Base-by-base conservation (phyloP, 108 stramenopile species). In the Pseudonitzschia multiseries region DNA sequence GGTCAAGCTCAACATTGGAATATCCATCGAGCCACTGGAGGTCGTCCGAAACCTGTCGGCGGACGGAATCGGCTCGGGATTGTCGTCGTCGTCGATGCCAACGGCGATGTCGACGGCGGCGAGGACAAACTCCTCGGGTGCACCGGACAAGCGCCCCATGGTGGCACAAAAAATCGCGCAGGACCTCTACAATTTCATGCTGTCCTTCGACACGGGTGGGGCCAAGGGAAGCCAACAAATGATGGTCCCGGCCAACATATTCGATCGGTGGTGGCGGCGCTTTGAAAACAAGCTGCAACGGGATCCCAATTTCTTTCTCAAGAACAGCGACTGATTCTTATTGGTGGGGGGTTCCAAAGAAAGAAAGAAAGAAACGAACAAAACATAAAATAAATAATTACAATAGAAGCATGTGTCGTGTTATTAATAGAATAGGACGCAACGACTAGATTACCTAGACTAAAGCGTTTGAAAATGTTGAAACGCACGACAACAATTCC, bases 281-380 rank as follows among this genome's bases (percentile, higher is more conserved):
- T 94, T 94, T 57, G 93, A 94, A 70, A 57, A 62, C 21, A 87
- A 85, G 70, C 81, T 83, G 0, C 62, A 80, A 56, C 46, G 87
- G 28, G 90, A 94, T 75, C 90, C 93, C 9, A 94, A 91, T 64
- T 94, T 94, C 56, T 92, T 90, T 51, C 76, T 91, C 56, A 94
- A 91, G 67, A 72, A 40, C 54, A 62, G 52, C 18, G 73, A 82
- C 15, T 70, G 46, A 48, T 48, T 18, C 46, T n/a, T n/a, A n/a
- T n/a, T n/a, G n/a, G n/a, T n/a, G n/a, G 46, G 46, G 1, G 4
- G 46, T 2, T 18, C 12, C 17, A 10, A 48, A 8, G 9, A 14
- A n/a, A n/a, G n/a, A 48, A 48, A 18, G 9, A 18, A 8, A 18
- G 18, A 48, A 18, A 3, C 46, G 12, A 18, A 18, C 46, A 10